Evolutionary conservation across 2,329 filamentous ascomycete genomes (phyloP).

Genomic region (Fusarium sp.): DNA sequence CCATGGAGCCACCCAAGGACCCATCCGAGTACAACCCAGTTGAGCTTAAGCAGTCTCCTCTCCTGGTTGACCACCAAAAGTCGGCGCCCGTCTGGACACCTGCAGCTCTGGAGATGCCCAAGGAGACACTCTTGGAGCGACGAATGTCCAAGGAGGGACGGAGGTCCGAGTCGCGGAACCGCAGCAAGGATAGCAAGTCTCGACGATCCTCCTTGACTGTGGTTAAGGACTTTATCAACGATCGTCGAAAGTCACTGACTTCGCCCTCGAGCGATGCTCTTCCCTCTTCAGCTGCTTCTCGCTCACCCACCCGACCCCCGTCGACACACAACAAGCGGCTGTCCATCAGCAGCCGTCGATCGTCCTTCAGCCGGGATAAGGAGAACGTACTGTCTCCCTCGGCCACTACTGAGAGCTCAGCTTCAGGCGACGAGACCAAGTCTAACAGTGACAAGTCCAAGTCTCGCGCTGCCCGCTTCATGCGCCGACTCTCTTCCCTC

Average conservation of each 20-base stretch:
- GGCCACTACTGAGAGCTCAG: conserved; percentile 55
- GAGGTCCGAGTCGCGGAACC: conserved; percentile 50
- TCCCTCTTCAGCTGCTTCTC: conserved; percentile 45
- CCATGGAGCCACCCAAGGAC: conserved; percentile 54
- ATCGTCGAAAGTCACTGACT: conserved; percentile 63
- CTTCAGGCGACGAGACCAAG: conserved; percentile 60
- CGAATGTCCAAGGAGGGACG: conserved; percentile 55
- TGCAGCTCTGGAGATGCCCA: conserved; percentile 43
- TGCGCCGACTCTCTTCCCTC: conserved; percentile 67
- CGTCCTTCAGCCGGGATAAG: conserved; percentile 60
- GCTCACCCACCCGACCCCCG: conserved; percentile 60
- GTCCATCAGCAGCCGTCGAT: conserved; percentile 72
- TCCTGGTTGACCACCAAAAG: conserved; percentile 66
- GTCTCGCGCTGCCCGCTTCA: conserved; percentile 66
- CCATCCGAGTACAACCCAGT: conserved; percentile 57
- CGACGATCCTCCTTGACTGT: conserved; percentile 69
- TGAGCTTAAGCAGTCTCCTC: conserved; percentile 68
- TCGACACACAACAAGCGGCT: conserved; percentile 61
- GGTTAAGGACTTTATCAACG: conserved; percentile 71
- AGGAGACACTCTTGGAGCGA: conserved; percentile 61
- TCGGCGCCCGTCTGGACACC: conserved; percentile 42
- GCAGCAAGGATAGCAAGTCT: conserved; percentile 51
- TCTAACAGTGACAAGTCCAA: conserved; percentile 57
- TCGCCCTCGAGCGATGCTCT: conserved; percentile 57
- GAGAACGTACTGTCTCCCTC: conserved; percentile 53